Percentiles rank a stretch among this genome's conserved stretches.
phyloP scores from a whole-genome alignment of 257 asterid species.

The Catharanthus roseus region DNA sequence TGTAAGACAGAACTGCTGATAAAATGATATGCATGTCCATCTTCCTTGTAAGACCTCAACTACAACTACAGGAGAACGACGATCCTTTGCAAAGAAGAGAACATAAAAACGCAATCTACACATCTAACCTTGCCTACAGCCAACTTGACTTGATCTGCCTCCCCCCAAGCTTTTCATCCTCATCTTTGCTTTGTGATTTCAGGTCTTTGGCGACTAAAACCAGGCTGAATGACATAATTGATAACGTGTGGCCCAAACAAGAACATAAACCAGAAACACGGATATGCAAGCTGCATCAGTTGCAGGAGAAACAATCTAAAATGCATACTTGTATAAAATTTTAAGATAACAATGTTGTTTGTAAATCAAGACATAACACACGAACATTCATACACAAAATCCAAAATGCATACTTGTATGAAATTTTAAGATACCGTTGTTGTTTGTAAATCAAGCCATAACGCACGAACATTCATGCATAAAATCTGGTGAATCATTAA shows the following conservation, averaged over 20 bases:
- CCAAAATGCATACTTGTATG: too few species aligned
- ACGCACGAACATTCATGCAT: neutral
- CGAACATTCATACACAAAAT: too few species aligned
- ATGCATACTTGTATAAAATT: neutral
- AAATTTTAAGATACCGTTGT: too few species aligned
- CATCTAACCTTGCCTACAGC: neutral
- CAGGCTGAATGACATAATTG: conserved; percentile 42
- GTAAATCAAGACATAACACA: neutral
- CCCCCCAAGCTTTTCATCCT: neutral
- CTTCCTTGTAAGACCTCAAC: conserved; percentile 11
- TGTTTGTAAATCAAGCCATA: too few species aligned
- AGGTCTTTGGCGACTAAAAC: conserved; percentile 51
- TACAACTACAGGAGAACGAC: neutral
- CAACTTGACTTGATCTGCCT: neutral
- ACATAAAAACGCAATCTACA: neutral
- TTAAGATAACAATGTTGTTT: neutral
- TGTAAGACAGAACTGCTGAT: neutral
- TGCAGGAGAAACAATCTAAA: conserved; percentile 22
- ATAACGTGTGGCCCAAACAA: conserved; percentile 26
- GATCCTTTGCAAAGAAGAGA: neutral
- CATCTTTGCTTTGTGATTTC: conserved; percentile 29
- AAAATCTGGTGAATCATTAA: neutral
- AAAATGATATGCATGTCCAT: neutral
- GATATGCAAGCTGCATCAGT: conserved; percentile 44
- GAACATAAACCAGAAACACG: conserved; percentile 32